Evolutionary conservation across 139 green algal species (phyloP).

Genomic region (Chlorella sp.): DNA sequence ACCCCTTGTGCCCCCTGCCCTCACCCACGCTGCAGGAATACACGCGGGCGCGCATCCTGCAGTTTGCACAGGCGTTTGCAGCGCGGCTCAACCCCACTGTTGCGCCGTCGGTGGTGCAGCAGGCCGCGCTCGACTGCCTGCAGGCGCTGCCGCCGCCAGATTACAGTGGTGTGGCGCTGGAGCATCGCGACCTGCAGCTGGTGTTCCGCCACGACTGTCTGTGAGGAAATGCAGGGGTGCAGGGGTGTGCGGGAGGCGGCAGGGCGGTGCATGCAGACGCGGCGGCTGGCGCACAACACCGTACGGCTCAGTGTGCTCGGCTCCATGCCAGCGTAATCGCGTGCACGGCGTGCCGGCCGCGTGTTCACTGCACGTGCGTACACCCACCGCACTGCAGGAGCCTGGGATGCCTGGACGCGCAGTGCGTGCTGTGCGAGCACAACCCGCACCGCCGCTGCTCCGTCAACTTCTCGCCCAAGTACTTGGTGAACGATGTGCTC

Average conservation of each 20-base stretch:
- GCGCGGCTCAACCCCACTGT: constrained; percentile 55
- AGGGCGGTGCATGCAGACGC: too few relatives aligned
- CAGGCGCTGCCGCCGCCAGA: constrained; percentile 67
- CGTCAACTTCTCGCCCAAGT: constrained; percentile 80
- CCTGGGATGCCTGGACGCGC: constrained; percentile 85
- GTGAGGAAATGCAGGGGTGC: constrained; percentile 51
- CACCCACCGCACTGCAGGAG: constrained; percentile 54
- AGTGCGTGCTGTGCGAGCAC: constrained; percentile 91
- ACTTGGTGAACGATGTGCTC: constrained; percentile 89
- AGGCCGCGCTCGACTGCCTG: constrained; percentile 62
- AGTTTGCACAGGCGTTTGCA: constrained; percentile 67
- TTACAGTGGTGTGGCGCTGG: constrained; percentile 62
- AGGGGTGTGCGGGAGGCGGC: neutral
- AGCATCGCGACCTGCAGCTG: constrained; percentile 83
- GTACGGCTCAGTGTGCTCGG: neutral
- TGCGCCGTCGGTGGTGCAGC: constrained; percentile 53
- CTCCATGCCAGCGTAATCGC: neutral
- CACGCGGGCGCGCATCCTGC: constrained; percentile 62
- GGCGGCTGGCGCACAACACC: too few relatives aligned
- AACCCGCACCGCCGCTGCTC: constrained; percentile 86
- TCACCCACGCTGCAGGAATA: constrained; percentile 67
- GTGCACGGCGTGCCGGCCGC: neutral
- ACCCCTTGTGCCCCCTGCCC: neutral
- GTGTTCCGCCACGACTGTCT: constrained; percentile 93
- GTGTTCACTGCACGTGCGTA: neutral